A percentile compares a stretch with the other conserved stretches of the same genome.
These are phyloP conservation scores for Penicillium sp. DNA, from an alignment of 2,329 filamentous ascomycete genomes.

Conservation along the genomic window DNA sequence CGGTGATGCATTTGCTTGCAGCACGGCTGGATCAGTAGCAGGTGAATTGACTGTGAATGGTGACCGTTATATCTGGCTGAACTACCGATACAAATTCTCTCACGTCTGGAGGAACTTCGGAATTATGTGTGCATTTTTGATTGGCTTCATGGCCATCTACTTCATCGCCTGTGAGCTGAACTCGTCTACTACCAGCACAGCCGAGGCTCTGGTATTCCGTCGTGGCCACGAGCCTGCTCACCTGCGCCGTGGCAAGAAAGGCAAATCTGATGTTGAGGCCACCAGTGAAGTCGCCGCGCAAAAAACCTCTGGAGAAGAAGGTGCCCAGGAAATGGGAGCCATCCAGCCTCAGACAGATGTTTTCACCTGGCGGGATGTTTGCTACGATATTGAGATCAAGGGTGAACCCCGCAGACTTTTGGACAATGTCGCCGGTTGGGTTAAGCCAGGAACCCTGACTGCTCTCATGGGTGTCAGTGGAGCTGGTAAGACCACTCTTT, in stretches of 20 bases:
- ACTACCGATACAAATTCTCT: slow-evolving; percentile 56
- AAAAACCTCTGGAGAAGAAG: slow-evolving; percentile 4
- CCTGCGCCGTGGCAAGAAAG: slow-evolving; percentile 11
- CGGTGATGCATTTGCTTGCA: slow-evolving; percentile 15
- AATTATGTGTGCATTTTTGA: slow-evolving; percentile 62
- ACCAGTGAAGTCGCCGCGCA: background rate
- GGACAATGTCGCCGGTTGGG: slow-evolving; percentile 53
- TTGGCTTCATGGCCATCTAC: slow-evolving; percentile 40
- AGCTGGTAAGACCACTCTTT: slow-evolving; percentile 60
- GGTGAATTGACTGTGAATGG: slow-evolving; percentile 58
- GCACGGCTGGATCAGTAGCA: slow-evolving; percentile 49
- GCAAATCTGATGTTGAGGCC: slow-evolving; percentile 1
- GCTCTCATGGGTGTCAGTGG: slow-evolving; percentile 62
- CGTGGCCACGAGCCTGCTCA: slow-evolving; percentile 46
- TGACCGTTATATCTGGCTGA: slow-evolving; percentile 54
- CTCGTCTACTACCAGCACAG: slow-evolving; percentile 59
- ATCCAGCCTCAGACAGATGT: slow-evolving; percentile 16
- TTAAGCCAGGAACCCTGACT: slow-evolving; percentile 55
- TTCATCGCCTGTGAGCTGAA: slow-evolving; percentile 53
- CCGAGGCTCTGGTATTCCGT: slow-evolving; percentile 71
- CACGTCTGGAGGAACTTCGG: slow-evolving; percentile 70
- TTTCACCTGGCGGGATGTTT: slow-evolving; percentile 54
- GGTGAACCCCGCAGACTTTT: slow-evolving; percentile 22
- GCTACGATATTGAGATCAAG: slow-evolving; percentile 66
- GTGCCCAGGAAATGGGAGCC: slow-evolving; percentile 6